phyloP scores from a whole-genome alignment of 352 stramenopile genomes.

The Globisporangium takayamanum region DNA sequence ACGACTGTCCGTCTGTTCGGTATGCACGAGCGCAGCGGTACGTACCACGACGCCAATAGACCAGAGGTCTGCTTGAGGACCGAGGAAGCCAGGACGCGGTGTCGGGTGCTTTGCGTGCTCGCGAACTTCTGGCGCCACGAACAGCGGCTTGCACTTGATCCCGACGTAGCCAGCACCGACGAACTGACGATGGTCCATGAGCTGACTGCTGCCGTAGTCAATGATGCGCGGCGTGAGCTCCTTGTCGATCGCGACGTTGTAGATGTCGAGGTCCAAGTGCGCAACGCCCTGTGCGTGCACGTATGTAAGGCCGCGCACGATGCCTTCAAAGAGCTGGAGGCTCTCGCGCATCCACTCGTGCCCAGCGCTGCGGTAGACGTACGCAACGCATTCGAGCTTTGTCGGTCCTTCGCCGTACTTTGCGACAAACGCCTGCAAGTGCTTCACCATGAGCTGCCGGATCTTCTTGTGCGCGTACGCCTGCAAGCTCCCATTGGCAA shows the following conservation, averaged over 20 bases:
- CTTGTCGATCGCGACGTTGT: constrained; percentile 78
- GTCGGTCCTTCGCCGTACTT: constrained; percentile 49
- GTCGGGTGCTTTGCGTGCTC: constrained; percentile 45
- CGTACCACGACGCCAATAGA: constrained; percentile 74
- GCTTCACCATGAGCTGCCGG: constrained; percentile 54
- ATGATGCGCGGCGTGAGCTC: constrained; percentile 55
- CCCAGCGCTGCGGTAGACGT: constrained; percentile 63
- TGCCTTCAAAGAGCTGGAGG: constrained; percentile 56
- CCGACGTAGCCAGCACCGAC: constrained; percentile 51
- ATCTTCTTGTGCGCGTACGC: constrained; percentile 68
- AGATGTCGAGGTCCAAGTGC: constrained; percentile 81
- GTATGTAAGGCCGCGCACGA: constrained; percentile 70
- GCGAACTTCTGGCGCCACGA: constrained; percentile 69
- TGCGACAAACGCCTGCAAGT: constrained; percentile 64
- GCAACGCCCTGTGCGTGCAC: constrained; percentile 71
- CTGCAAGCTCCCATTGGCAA: constrained; percentile 73
- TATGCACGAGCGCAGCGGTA: constrained; percentile 2
- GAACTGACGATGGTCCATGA: constrained; percentile 61
- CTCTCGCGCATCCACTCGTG: constrained; percentile 78
- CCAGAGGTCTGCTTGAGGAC: constrained; percentile 71
- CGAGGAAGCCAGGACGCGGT: constrained; percentile 65
- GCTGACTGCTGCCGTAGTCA: constrained; percentile 69
- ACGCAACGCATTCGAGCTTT: constrained; percentile 76
- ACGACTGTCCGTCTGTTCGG: too few relatives aligned
- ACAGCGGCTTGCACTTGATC: constrained; percentile 84